Evolutionary conservation across 257 asterid species (phyloP), one percentile per base, ranked within the genome.

Genomic region (Solanum clarkiae): DNA sequence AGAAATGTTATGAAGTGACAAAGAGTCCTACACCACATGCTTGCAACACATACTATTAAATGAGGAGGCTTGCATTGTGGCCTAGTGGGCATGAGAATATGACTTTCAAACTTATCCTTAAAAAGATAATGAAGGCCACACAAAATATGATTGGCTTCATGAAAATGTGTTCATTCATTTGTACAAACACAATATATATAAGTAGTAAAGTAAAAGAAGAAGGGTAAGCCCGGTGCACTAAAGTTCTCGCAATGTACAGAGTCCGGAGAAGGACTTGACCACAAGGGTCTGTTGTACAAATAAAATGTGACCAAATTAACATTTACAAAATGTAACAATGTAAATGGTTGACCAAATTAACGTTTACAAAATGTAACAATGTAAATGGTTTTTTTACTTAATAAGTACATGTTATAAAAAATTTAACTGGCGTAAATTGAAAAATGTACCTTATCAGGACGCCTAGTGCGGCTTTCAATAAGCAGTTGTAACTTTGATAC

Each of bases 401-500:
- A 69, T 15, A 26, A 29, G 72, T 29, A 26, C 72, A 65, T 26
- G 72, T 2, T 63, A 26, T 63, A 63, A 26, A 14, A 8, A 24
- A 24, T 24, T 22, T 0, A 11, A 14, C 47, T 15, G 3, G 12
- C 56, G 1, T 71, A 45, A n/a, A n/a, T 7, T n/a, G 57, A 20
- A 20, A 40, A 11, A 11, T 10, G 0, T 88, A 95, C 99, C 98
- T 91, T 94, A 87, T 96, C 92, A 2, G 98, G 91, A 62, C 93
- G 96, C 65, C 93, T 86, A 74, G 80, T 91, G 63, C 92, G 95
- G 85, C 91, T 90, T 90, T 94, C 96, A 86, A 96, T 92, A 85
- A 94, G 96, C 20, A 90, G 95, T 63, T 94, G 99, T 88, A 96
- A 79, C 56, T 94, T 89, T 84, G 94, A 89, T 32, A 96, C 97